These are phyloP conservation scores for Globisporangium polare DNA, from an alignment of 352 stramenopile species.

Conservation along the genomic window DNA sequence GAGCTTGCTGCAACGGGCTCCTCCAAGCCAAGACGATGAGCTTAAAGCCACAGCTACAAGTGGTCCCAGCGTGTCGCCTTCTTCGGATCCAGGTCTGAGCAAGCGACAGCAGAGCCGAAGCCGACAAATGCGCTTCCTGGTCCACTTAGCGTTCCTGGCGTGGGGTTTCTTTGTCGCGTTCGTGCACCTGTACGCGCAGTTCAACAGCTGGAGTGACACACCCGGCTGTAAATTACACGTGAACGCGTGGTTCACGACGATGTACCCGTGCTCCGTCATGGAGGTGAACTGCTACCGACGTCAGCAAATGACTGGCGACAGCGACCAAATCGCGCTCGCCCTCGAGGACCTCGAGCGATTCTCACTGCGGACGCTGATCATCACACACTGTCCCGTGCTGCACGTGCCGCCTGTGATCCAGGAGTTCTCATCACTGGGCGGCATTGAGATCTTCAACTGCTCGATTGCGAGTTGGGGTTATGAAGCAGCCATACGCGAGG, in stretches of 20 bases:
- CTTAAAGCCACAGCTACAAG: too few species aligned
- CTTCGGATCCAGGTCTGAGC: background rate
- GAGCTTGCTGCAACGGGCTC: conserved; percentile 3
- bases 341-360: conserved; percentile 8
- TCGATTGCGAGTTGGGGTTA: background rate
- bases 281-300: conserved; percentile 17
- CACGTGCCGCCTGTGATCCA: conserved; percentile 8
- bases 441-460: conserved; percentile 5
- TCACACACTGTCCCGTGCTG: conserved; percentile 17
- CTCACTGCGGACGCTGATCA: conserved; percentile 1
- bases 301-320: background rate
- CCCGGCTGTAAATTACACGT: conserved; percentile 3
- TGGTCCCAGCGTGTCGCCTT: background rate
- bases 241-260: background rate
- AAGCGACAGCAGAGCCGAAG: background rate
- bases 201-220: background rate
- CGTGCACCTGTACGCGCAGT: background rate
- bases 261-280: conserved; percentile 6
- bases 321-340: background rate
- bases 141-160: background rate
- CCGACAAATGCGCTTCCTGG: background rate
- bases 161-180: background rate
- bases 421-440: conserved; percentile 11
- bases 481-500: background rate
- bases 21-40: background rate